Conservation (phyloP, 441 rosid genomes). For the Metrosideros polymorpha region DNA sequence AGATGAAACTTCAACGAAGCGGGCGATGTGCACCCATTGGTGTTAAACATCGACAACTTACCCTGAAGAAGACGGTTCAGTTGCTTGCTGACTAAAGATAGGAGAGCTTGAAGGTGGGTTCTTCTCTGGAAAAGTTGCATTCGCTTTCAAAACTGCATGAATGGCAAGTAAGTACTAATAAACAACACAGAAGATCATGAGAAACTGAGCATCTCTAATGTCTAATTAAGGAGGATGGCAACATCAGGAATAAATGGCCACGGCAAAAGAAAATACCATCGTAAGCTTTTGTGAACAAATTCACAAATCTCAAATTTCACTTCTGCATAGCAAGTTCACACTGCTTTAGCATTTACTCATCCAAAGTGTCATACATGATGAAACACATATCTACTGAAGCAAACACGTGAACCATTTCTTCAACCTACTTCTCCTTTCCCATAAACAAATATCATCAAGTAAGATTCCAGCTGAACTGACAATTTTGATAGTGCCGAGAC, state of each 20-base stretch:
- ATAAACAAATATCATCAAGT: neutral
- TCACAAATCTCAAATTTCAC: neutral
- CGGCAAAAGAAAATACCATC: neutral
- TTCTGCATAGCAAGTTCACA: neutral
- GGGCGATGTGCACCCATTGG: neutral
- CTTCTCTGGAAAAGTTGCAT: slow-evolving; percentile 67
- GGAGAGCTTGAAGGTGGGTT: slow-evolving; percentile 48
- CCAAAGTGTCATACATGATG: neutral
- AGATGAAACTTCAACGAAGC: neutral
- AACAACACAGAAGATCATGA: neutral
- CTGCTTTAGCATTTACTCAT: neutral
- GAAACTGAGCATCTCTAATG: neutral
- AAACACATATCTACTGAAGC: neutral
- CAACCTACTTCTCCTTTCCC: neutral
- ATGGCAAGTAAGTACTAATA: neutral
- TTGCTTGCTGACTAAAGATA: slow-evolving; percentile 53
- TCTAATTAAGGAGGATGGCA: neutral
- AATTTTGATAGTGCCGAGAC: neutral
- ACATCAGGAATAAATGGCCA: neutral
- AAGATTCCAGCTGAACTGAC: neutral
- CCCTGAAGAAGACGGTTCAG: slow-evolving; percentile 56
- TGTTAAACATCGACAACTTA: slow-evolving; percentile 19
- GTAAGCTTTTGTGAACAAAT: neutral
- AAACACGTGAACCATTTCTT: neutral
- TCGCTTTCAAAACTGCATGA: slow-evolving; percentile 74